A percentile compares a stretch with the other conserved stretches of the same genome.
phyloP scores from a whole-genome alignment of 192 early-diverging fungal genomes.

The Hyaloraphidium curvatum region DNA sequence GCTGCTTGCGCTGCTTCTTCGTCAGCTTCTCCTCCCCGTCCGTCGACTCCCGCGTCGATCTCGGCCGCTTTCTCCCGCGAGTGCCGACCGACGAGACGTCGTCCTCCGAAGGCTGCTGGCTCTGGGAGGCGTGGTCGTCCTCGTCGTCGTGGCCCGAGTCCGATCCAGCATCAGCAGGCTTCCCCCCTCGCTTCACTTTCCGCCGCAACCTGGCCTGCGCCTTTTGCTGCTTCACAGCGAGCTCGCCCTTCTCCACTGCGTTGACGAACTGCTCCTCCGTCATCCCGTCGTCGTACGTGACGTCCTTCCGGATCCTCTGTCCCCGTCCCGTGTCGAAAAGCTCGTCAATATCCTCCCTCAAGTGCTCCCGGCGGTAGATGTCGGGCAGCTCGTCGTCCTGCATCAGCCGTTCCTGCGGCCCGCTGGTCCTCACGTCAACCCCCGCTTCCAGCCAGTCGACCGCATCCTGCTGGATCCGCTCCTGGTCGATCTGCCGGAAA shows the following conservation, averaged over 20 bases:
- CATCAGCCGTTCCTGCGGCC: constrained; percentile 58
- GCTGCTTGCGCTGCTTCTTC: constrained; percentile 9
- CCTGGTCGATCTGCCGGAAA: constrained; percentile 57
- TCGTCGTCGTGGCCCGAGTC: constrained; percentile 17
- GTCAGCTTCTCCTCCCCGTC: background rate
- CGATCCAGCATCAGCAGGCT: constrained; percentile 20
- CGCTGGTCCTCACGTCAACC: constrained; percentile 27
- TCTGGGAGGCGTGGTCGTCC: constrained; percentile 6
- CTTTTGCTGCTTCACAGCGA: constrained; percentile 13
- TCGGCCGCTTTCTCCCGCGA: constrained; percentile 2
- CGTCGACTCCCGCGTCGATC: constrained; percentile 7
- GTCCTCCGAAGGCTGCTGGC: constrained; percentile 10
- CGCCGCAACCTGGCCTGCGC: constrained; percentile 21
- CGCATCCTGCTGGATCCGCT: constrained; percentile 33
- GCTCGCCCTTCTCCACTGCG: constrained; percentile 10
- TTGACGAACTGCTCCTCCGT: constrained; percentile 73
- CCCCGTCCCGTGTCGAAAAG: constrained; percentile 21
- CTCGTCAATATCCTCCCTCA: background rate
- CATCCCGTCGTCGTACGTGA: constrained; percentile 80
- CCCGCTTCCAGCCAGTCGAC: constrained; percentile 33
- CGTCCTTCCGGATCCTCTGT: constrained; percentile 24
- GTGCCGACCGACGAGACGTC: constrained; percentile 8
- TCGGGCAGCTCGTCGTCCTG: constrained; percentile 70
- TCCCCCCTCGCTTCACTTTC: no score
- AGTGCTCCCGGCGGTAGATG: constrained; percentile 34